Conservation (phyloP, 305 asterid species). For the Fraxinus latifolia region DNA sequence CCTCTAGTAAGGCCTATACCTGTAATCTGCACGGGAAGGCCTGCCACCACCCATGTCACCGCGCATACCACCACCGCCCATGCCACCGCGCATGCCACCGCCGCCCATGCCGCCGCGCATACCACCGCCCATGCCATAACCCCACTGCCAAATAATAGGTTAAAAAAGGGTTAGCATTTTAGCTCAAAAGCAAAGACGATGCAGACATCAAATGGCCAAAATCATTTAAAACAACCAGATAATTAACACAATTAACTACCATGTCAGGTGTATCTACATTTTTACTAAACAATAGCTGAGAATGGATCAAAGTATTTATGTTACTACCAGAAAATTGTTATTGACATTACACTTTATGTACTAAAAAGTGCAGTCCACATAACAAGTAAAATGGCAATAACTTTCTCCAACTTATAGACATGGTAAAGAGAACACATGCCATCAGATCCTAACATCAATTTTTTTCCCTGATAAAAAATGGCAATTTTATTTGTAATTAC, state of each 20-base stretch:
- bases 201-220: neutral
- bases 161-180: conserved; percentile 11
- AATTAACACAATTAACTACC: neutral
- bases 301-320: neutral
- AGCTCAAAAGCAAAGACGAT: neutral
- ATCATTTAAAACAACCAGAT: neutral
- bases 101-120: conserved; percentile 53
- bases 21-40: conserved; percentile 71
- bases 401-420: neutral
- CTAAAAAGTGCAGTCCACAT: neutral
- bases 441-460: neutral
- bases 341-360: neutral
- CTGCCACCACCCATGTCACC: conserved; percentile 43
- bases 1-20: conserved; percentile 85
- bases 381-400: neutral
- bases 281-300: neutral
- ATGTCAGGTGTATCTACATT: neutral
- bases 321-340: neutral
- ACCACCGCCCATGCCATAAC: conserved; percentile 80
- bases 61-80: conserved; percentile 13
- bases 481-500: neutral
- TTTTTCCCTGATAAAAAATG: neutral
- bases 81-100: conserved; percentile 53
- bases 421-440: neutral
- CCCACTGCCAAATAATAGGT: conserved; percentile 62